Evolutionary conservation across 495 filamentous ascomycete species (phyloP).

Genomic region (Staphylotrichum tortipilum): DNA sequence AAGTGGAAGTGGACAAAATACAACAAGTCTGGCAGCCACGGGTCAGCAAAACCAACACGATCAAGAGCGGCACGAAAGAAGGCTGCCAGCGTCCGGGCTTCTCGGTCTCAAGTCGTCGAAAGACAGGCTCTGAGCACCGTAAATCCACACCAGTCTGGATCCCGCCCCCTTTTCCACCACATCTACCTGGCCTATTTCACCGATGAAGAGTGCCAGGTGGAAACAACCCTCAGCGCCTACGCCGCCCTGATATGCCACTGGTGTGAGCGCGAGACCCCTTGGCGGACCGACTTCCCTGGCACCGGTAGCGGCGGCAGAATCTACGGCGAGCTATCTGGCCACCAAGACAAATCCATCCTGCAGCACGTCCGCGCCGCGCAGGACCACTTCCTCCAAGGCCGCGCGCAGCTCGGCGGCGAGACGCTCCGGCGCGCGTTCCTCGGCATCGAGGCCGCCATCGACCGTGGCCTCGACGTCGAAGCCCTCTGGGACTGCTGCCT

Average conservation of each 20-base stretch:
- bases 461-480: conserved; percentile 12
- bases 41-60: neutral
- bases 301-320: too few species aligned
- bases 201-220: neutral
- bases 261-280: conserved; percentile 7
- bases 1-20: conserved; percentile 32
- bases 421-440: conserved; percentile 19
- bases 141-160: too few species aligned
- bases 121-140: too few species aligned
- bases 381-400: conserved; percentile 9
- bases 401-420: conserved; percentile 8
- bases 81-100: neutral
- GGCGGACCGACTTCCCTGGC: neutral
- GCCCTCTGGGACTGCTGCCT: conserved; percentile 31
- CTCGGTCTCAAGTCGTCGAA: too few species aligned
- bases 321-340: neutral
- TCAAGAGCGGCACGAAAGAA: conserved; percentile 4
- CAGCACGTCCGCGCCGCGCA: conserved; percentile 18
- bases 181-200: neutral
- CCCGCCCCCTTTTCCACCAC: neutral
- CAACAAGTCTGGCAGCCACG: conserved; percentile 18
- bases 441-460: conserved; percentile 18
- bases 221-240: conserved; percentile 9
- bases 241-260: conserved; percentile 9
- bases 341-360: conserved; percentile 11